Percentiles rank a stretch among this genome's conserved stretches.
Conservation (phyloP, 2,329 filamentous ascomycete species). For the Talaromyces sp. region DNA sequence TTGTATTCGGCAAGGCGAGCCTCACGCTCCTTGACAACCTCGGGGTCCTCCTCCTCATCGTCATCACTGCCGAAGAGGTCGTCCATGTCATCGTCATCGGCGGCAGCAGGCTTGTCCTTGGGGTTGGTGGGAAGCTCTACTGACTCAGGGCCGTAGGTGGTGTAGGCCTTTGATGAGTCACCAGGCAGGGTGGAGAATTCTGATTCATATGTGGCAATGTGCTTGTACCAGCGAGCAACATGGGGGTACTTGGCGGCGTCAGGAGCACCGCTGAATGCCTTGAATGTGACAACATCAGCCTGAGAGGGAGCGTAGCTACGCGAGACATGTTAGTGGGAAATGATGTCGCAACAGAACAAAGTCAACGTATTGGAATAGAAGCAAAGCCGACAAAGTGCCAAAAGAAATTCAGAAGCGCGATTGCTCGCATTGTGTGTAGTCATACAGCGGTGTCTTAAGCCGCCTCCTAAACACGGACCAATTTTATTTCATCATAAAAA, state of each 20-base stretch:
- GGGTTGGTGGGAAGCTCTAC: slow-evolving; percentile 77
- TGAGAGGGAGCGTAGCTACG: slow-evolving; percentile 69
- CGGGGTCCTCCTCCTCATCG: slow-evolving; percentile 91
- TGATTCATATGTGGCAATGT: slow-evolving; percentile 87
- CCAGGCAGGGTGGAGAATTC: slow-evolving; percentile 90
- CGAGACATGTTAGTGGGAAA: not conserved
- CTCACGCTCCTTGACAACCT: slow-evolving; percentile 78
- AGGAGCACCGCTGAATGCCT: slow-evolving; percentile 74
- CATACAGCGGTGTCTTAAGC: slow-evolving; percentile 85
- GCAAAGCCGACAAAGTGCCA: slow-evolving; percentile 11
- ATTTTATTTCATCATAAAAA: slow-evolving; percentile 73
- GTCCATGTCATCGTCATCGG: slow-evolving; percentile 75
- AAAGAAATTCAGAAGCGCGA: slow-evolving; percentile 68
- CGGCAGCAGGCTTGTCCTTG: slow-evolving; percentile 71
- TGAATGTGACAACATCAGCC: slow-evolving; percentile 94
- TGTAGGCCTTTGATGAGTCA: slow-evolving; percentile 84
- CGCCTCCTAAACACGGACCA: slow-evolving; percentile 96
- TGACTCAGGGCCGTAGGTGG: slow-evolving; percentile 84
- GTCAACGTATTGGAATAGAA: not conserved
- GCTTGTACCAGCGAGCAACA: slow-evolving; percentile 98
- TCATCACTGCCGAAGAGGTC: slow-evolving; percentile 92
- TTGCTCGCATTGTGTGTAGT: slow-evolving; percentile 70
- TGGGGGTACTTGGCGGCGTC: slow-evolving; percentile 85
- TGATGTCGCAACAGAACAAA: not conserved
- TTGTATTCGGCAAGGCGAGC: slow-evolving; percentile 89